Conservation (phyloP, 1,284 basidiomycete genomes). For the Exsudoporus floridanus region DNA sequence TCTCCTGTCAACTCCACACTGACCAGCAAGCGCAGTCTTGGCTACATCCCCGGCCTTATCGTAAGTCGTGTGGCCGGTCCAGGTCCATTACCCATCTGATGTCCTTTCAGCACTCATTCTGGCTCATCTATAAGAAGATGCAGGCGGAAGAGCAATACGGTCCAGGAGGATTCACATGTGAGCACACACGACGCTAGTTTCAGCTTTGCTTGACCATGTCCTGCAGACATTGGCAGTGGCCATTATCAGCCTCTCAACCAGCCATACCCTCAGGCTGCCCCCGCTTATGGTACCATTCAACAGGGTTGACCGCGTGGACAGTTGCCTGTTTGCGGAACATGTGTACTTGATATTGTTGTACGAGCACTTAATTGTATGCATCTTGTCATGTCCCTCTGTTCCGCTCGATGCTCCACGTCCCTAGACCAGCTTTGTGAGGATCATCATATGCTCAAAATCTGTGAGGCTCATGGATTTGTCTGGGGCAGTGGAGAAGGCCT, state of each 20-base stretch:
- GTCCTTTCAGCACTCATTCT: slow-evolving; percentile 51
- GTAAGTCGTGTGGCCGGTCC: slow-evolving; percentile 35
- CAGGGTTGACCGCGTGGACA: slow-evolving; percentile 6
- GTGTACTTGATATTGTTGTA: neutral
- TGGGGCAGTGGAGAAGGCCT: slow-evolving; percentile 61
- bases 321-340: neutral
- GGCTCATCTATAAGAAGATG: slow-evolving; percentile 76
- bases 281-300: slow-evolving; percentile 26
- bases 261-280: slow-evolving; percentile 17
- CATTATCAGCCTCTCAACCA: slow-evolving; percentile 27
- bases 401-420: neutral
- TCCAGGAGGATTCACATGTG: slow-evolving; percentile 62
- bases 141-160: slow-evolving; percentile 78
- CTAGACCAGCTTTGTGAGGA: slow-evolving; percentile 47
- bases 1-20: neutral
- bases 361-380: neutral
- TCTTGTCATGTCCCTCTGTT: neutral
- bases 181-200: slow-evolving; percentile 23
- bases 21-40: slow-evolving; percentile 47
- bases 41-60: slow-evolving; percentile 73
- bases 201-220: neutral
- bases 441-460: slow-evolving; percentile 75
- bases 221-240: slow-evolving; percentile 31
- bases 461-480: slow-evolving; percentile 65
- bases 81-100: neutral